phyloP scores from a whole-genome alignment of 2,329 filamentous ascomycete species.

The Colletotrichum eremochloae region DNA sequence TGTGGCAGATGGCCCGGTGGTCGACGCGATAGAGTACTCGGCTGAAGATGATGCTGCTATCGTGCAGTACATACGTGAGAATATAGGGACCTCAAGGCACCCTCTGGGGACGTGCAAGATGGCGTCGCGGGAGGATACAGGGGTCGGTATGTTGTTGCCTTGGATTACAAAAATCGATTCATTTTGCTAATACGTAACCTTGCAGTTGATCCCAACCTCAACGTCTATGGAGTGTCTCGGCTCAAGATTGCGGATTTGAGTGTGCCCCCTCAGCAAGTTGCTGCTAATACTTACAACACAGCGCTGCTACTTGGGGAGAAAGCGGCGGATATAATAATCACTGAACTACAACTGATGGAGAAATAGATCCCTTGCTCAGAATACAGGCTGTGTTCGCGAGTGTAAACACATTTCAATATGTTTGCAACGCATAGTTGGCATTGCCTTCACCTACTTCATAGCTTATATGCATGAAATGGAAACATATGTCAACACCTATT shows the following conservation, averaged over 20 bases:
- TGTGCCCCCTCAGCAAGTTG: conserved; percentile 55
- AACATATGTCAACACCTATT: neutral
- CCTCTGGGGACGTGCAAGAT: conserved; percentile 61
- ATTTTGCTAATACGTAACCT: neutral
- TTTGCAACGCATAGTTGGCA: no score
- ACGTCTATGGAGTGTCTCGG: conserved; percentile 57
- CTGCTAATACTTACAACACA: conserved; percentile 62
- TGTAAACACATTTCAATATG: no score
- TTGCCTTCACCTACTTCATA: no score
- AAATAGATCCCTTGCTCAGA: neutral
- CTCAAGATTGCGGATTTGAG: conserved; percentile 59
- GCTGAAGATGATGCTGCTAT: conserved; percentile 64
- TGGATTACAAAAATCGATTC: neutral
- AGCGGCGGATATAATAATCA: conserved; percentile 56
- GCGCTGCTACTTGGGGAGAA: conserved; percentile 64
- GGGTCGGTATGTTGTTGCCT: conserved; percentile 48
- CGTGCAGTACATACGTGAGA: conserved; percentile 58
- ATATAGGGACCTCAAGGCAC: conserved; percentile 60
- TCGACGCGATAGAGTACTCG: conserved; percentile 60
- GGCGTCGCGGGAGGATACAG: conserved; percentile 54
- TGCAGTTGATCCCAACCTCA: conserved; percentile 54
- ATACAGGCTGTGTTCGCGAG: no score
- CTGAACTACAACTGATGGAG: conserved; percentile 48
- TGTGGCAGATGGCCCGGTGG: conserved; percentile 53
- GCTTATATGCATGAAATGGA: no score